Evolutionary conservation across 148 eudicot species (phyloP), one percentile per base, ranked within the genome.

Genomic region (Pharnaceum exiguum): DNA sequence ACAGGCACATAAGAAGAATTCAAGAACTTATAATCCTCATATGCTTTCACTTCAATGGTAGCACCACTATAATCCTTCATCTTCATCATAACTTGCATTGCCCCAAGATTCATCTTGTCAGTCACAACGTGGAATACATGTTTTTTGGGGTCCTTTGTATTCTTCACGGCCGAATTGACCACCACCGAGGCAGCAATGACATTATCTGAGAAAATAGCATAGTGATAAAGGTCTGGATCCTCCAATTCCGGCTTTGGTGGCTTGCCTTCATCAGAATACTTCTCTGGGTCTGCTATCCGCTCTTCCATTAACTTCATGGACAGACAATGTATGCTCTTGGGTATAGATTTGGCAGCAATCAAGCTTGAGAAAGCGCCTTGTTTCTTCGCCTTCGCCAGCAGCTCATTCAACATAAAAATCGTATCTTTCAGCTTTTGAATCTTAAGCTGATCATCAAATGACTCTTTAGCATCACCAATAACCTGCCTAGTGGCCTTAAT

Each of bases 121-220:
- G 97, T 90, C 59, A 90, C 97, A n/a, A 90, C 87, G 73, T 90
- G 97, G 49, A 90, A 86, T 31, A 90, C 97, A 22, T 90, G 97
- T 67, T 86, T 79, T 69, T 75, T 74, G 19, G 97, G 97, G 69
- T 90, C 95, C 59, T 86, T 86, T 7, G 94, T 61, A 65, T 90
- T 86, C 73, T 81, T 86, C 23, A 84, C 91, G 0, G 95, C 97
- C 1, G 97, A 86, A 60, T 86, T 90, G 26, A 90, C 89, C 77
- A 90, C 97, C 36, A 90, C 97, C 9, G 97, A 86, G 18, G 97
- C 95, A 24, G 97, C 95, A 59, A 90, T 66, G 12, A 90, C 95
- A 55, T 90, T 86, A 62, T 90, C 97, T 0, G 95, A 86, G 64
- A 90, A 90, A 18, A 90, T 90, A 0, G 97, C 97, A 50, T 90